These are phyloP conservation scores for Lagerstroemia speciosa DNA, from an alignment of 345 rosid species.

Conservation along the genomic window DNA sequence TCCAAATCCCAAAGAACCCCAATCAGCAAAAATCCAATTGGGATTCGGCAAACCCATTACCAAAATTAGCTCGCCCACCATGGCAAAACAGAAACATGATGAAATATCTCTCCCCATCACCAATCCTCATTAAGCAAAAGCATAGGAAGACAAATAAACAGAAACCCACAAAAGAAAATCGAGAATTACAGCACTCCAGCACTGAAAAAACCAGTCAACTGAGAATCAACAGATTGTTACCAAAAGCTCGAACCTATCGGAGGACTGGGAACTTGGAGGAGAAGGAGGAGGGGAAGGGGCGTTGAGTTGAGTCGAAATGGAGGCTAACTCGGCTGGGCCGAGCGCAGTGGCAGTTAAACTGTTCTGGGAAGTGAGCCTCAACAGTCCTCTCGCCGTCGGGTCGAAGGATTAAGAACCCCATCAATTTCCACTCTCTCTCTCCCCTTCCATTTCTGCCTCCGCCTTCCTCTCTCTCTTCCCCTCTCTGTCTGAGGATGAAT, in stretches of 20 bases:
- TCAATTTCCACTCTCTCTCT: no score
- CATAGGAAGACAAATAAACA: not conserved
- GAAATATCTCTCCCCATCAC: slow-evolving; percentile 2
- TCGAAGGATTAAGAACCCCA: no score
- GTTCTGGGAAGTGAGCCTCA: no score
- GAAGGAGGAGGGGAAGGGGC: not conserved
- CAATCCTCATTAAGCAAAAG: not conserved
- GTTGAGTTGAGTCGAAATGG: not conserved
- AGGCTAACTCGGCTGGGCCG: not conserved
- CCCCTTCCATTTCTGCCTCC: no score
- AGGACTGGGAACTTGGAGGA: not conserved
- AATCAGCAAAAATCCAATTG: slow-evolving; percentile 3
- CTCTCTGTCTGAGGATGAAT: no score
- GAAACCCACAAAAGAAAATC: not conserved
- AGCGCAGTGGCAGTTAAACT: no score
- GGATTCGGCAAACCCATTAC: not conserved
- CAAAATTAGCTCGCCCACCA: not conserved
- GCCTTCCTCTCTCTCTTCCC: not conserved
- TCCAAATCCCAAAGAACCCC: not conserved
- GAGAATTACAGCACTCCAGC: not conserved
- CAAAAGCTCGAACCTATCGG: not conserved
- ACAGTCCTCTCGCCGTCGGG: no score
- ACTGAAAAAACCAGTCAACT: slow-evolving; percentile 1
- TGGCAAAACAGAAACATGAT: not conserved
- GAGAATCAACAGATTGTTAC: not conserved